phyloP scores from a whole-genome alignment of 495 filamentous ascomycete species.

The Collariella sp. region DNA sequence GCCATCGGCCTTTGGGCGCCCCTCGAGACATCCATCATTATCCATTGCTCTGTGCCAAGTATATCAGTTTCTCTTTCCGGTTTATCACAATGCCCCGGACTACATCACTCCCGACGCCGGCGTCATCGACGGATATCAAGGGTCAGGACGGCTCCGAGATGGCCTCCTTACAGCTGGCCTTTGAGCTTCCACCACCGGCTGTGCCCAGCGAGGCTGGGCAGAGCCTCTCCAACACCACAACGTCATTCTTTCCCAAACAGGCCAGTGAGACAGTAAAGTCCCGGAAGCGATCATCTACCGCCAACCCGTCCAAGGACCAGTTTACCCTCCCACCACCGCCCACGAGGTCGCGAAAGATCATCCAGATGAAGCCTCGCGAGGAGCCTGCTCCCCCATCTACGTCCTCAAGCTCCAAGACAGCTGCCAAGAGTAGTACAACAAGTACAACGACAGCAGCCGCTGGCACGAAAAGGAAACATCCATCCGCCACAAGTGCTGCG shows the following conservation, averaged over 20 bases:
- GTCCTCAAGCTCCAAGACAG: constrained; percentile 8
- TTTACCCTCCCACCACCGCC: constrained; percentile 88
- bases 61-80: background rate
- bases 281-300: constrained; percentile 47
- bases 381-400: constrained; percentile 26
- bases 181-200: constrained; percentile 80
- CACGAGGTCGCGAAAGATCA: constrained; percentile 87
- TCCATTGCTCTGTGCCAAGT: background rate
- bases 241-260: constrained; percentile 34
- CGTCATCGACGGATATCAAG: constrained; percentile 72
- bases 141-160: constrained; percentile 64
- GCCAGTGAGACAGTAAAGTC: constrained; percentile 48
- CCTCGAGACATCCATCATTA: background rate
- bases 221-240: constrained; percentile 21
- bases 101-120: constrained; percentile 70
- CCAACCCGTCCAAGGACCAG: constrained; percentile 43
- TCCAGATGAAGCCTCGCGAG: constrained; percentile 82
- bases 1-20: background rate
- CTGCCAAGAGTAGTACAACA: constrained; percentile 10
- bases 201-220: constrained; percentile 38
- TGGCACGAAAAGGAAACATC: constrained; percentile 59
- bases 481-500: constrained; percentile 63
- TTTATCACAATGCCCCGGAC: constrained; percentile 55
- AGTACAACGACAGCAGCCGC: constrained; percentile 30
- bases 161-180: constrained; percentile 42